Conservation (phyloP, 129 eudicot genomes). For the Saussurea involucrata region DNA sequence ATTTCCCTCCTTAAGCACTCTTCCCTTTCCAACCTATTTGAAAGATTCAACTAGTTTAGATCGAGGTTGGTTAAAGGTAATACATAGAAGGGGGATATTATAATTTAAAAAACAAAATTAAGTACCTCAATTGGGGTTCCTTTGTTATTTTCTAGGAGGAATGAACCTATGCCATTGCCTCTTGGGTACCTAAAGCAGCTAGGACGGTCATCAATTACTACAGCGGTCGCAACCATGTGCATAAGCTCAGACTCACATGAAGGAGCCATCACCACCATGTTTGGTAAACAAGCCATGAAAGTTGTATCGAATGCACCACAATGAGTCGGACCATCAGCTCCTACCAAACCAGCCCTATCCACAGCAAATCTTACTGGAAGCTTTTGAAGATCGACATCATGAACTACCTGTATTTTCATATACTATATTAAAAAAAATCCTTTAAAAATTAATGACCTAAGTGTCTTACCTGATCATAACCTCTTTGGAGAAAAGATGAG, state of each 20-base stretch:
- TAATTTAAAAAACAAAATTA: neutral
- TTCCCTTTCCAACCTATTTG: conserved; percentile 57
- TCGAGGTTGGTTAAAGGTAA: neutral
- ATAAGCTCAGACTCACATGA: conserved; percentile 48
- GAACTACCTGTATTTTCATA: conserved; percentile 44
- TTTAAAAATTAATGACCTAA: neutral
- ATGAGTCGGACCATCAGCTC: conserved; percentile 75
- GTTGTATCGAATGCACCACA: conserved; percentile 72
- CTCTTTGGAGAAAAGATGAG: conserved; percentile 72
- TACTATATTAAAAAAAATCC: neutral
- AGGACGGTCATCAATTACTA: conserved; percentile 48
- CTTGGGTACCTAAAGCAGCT: conserved; percentile 54
- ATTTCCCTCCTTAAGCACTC: conserved; percentile 52
- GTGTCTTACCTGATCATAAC: conserved; percentile 61
- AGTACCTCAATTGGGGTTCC: conserved; percentile 47
- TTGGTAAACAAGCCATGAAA: conserved; percentile 57
- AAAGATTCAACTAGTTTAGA: neutral
- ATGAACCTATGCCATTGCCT: conserved; percentile 49
- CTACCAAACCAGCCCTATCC: conserved; percentile 72
- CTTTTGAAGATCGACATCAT: conserved; percentile 75
- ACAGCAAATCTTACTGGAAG: conserved; percentile 59
- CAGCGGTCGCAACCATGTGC: conserved; percentile 59
- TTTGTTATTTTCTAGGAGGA: conserved; percentile 39
- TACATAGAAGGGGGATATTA: neutral
- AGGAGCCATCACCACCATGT: conserved; percentile 68